Conservation (phyloP, 768 basidiomycete species). For the Boletus subcaerulescens region DNA sequence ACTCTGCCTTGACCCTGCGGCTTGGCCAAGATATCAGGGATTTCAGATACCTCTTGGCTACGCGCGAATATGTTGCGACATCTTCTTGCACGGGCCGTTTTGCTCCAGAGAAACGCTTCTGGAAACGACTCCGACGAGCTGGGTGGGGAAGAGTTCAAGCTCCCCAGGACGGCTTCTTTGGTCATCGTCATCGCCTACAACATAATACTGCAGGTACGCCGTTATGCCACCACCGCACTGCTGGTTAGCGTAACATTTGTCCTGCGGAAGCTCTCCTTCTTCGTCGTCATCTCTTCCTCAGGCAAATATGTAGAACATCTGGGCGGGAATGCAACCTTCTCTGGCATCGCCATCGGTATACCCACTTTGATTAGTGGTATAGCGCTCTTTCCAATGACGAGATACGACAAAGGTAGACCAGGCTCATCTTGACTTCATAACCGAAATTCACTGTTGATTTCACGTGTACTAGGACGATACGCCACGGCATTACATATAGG, state of each 20-base stretch:
- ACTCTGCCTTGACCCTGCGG: neutral
- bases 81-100: neutral
- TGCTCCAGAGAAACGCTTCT: neutral
- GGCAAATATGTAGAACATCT: conserved; percentile 59
- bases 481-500: conserved; percentile 50
- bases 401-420: conserved; percentile 44
- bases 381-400: conserved; percentile 52
- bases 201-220: conserved; percentile 43
- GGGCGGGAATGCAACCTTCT: conserved; percentile 68
- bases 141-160: conserved; percentile 39
- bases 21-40: too few relatives aligned
- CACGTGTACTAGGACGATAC: conserved; percentile 52
- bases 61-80: conserved; percentile 6
- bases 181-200: conserved; percentile 44
- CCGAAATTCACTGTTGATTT: conserved; percentile 19
- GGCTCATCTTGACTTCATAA: conserved; percentile 49
- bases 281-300: conserved; percentile 66
- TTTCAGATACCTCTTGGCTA: too few relatives aligned
- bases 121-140: conserved; percentile 17
- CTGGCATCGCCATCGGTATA: conserved; percentile 64
- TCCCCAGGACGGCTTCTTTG: conserved; percentile 47
- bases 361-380: conserved; percentile 62
- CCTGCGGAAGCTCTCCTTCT: conserved; percentile 56
- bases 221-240: neutral
- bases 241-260: neutral